phyloP scores from a whole-genome alignment of 805 yeast genomes.

The Candida chauliodis region DNA sequence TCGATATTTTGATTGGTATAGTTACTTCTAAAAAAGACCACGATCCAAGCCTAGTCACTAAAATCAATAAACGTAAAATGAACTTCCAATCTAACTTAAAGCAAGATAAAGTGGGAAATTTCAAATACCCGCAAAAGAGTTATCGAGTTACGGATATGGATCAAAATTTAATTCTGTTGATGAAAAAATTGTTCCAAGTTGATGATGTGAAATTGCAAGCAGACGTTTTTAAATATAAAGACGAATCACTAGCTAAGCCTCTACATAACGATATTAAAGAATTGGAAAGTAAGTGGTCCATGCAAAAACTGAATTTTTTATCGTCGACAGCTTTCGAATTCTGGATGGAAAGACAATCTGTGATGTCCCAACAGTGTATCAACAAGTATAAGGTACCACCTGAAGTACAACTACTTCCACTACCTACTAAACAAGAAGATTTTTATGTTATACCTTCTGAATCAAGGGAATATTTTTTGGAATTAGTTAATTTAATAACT shows the following conservation, averaged over 20 bases:
- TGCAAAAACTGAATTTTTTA: slow-evolving; percentile 13
- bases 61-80: slow-evolving; percentile 24
- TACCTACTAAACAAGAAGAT: slow-evolving; percentile 36
- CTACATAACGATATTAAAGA: slow-evolving; percentile 31
- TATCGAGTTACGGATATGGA: slow-evolving; percentile 56
- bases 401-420: slow-evolving; percentile 24
- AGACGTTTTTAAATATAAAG: slow-evolving; percentile 45
- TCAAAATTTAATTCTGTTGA: slow-evolving; percentile 35
- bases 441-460: slow-evolving; percentile 31
- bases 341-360: slow-evolving; percentile 33
- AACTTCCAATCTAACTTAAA: slow-evolving; percentile 27
- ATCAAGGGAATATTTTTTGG: slow-evolving; percentile 28
- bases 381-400: slow-evolving; percentile 33
- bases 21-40: slow-evolving; percentile 30
- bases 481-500: slow-evolving; percentile 18
- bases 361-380: slow-evolving; percentile 19
- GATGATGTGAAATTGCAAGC: slow-evolving; percentile 50
- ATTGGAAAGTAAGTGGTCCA: not conserved
- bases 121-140: slow-evolving; percentile 41
- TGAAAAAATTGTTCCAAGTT: slow-evolving; percentile 48
- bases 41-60: slow-evolving; percentile 35
- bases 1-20: slow-evolving; percentile 33
- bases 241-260: slow-evolving; percentile 36
- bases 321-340: slow-evolving; percentile 19
- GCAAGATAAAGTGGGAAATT: slow-evolving; percentile 10